Percentiles rank a stretch among this genome's conserved stretches.
These are phyloP conservation scores for Paramecium tetraurelia DNA, from an alignment of 73 alveolate genomes.

Conservation along the genomic window DNA sequence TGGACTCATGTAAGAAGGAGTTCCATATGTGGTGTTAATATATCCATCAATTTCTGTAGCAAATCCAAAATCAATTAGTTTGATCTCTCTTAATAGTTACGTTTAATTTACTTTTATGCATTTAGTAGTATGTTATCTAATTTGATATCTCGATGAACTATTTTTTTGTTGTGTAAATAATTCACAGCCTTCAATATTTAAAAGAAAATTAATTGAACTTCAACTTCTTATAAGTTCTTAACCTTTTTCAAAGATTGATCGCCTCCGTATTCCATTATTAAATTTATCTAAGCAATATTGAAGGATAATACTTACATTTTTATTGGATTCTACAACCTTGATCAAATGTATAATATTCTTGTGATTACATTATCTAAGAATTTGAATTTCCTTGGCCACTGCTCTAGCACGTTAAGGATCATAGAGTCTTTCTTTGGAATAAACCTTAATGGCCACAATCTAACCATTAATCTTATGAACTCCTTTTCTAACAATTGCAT, in stretches of 20 bases:
- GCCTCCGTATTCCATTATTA: slow-evolving; percentile 35
- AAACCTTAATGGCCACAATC: neutral
- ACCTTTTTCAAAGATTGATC: neutral
- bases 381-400: slow-evolving; percentile 13
- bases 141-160: slow-evolving; percentile 15
- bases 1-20: slow-evolving; percentile 51
- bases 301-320: neutral
- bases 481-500: slow-evolving; percentile 42
- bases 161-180: slow-evolving; percentile 5
- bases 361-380: slow-evolving; percentile 12
- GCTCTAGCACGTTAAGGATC: slow-evolving; percentile 46
- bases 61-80: slow-evolving; percentile 43
- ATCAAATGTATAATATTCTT: slow-evolving; percentile 10
- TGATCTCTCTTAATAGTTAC: slow-evolving; percentile 10
- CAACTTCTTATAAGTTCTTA: neutral
- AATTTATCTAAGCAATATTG: neutral
- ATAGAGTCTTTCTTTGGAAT: slow-evolving; percentile 24
- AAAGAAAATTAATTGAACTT: neutral
- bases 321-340: neutral
- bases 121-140: neutral
- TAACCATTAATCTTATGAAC: neutral
- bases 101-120: neutral
- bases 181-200: neutral
- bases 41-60: slow-evolving; percentile 33
- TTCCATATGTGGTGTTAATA: neutral